phyloP scores from a whole-genome alignment of 2,329 filamentous ascomycete species.

The Passalora sequoiae region DNA sequence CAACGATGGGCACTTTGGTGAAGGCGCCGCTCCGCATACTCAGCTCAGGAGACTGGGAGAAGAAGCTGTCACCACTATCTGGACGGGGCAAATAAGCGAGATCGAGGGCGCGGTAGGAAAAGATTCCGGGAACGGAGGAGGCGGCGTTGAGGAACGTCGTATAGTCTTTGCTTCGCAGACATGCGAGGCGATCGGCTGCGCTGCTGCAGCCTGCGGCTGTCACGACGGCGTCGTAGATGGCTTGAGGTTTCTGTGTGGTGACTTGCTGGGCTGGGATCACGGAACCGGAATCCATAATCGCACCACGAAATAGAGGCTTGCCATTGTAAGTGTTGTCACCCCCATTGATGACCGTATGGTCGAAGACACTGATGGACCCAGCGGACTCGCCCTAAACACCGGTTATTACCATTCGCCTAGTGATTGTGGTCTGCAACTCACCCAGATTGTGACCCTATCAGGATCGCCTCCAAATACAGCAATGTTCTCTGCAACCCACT shows the following conservation, averaged over 20 bases:
- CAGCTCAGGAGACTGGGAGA: slow-evolving; percentile 59
- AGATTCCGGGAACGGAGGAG: slow-evolving; percentile 63
- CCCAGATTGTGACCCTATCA: slow-evolving; percentile 23
- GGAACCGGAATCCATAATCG: slow-evolving; percentile 70
- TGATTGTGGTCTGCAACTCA: no score
- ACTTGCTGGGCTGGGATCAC: slow-evolving; percentile 52
- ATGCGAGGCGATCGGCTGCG: slow-evolving; percentile 3
- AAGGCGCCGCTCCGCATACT: slow-evolving; percentile 42
- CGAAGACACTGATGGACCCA: slow-evolving; percentile 61
- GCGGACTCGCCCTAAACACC: no score
- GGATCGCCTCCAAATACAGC: slow-evolving; percentile 28
- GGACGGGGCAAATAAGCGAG: slow-evolving; percentile 71
- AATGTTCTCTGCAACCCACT: slow-evolving; percentile 44
- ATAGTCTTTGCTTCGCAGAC: slow-evolving; percentile 8
- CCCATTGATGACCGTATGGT: slow-evolving; percentile 67
- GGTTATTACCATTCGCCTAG: no score
- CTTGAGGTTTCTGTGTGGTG: slow-evolving; percentile 4
- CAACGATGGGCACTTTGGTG: slow-evolving; percentile 48
- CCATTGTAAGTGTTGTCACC: slow-evolving; percentile 65
- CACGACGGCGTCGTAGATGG: slow-evolving; percentile 7
- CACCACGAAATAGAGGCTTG: slow-evolving; percentile 66
- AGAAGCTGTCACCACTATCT: slow-evolving; percentile 52
- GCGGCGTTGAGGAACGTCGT: slow-evolving; percentile 53
- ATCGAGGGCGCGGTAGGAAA: slow-evolving; percentile 60
- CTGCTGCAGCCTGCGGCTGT: slow-evolving; percentile 21